phyloP scores from a whole-genome alignment of 192 early-diverging fungal species.

The Umbelopsis sp. region DNA sequence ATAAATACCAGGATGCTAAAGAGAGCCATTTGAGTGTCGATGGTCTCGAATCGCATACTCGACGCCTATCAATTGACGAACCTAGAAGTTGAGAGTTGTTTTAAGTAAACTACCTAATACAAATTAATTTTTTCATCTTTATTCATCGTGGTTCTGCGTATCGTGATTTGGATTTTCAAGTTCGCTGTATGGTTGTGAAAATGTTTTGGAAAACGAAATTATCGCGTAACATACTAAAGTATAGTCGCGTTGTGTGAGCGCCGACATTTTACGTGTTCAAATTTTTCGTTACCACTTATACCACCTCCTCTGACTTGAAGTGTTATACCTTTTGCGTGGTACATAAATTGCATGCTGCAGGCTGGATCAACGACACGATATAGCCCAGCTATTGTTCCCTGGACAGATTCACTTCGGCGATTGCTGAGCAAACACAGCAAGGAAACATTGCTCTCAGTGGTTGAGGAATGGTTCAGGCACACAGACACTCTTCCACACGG shows the following conservation, averaged over 20 bases:
- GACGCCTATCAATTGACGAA: slow-evolving; percentile 8
- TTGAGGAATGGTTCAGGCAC: slow-evolving; percentile 36
- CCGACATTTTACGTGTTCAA: background rate
- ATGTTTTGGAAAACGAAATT: too few species aligned
- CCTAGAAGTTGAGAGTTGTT: too few species aligned
- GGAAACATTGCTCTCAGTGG: slow-evolving; percentile 37
- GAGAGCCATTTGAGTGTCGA: background rate
- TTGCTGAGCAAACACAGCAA: slow-evolving; percentile 43
- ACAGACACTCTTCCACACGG: slow-evolving; percentile 25
- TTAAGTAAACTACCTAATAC: background rate
- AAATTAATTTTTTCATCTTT: background rate
- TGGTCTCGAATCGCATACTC: background rate
- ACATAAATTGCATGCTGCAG: slow-evolving; percentile 1
- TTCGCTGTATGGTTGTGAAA: too few species aligned
- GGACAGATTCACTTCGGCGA: slow-evolving; percentile 36
- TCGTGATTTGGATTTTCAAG: too few species aligned
- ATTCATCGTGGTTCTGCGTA: background rate
- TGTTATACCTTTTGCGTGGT: background rate
- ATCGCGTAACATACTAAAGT: background rate
- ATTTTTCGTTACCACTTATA: background rate
- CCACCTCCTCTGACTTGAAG: background rate
- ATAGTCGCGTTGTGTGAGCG: background rate
- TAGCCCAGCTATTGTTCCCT: background rate
- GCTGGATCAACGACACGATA: slow-evolving; percentile 7
- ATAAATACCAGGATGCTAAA: background rate